These are phyloP conservation scores for Volvox carteri DNA, from an alignment of 163 green algal genomes.

Conservation along the genomic window DNA sequence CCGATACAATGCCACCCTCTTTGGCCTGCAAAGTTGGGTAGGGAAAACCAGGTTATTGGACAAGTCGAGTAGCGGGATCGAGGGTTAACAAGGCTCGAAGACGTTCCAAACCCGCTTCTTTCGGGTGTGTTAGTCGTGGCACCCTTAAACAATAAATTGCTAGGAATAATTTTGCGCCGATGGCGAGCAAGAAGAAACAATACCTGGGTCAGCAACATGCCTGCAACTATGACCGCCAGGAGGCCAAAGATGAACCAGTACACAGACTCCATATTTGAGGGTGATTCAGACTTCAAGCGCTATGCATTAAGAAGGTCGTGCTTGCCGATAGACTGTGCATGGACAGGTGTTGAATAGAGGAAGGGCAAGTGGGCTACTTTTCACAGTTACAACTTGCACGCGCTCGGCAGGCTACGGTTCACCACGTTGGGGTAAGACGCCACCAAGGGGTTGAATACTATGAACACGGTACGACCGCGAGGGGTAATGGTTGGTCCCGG, in stretches of 20 bases:
- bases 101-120: not conserved
- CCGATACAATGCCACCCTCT: slow-evolving; percentile 39
- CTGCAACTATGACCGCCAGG: slow-evolving; percentile 69
- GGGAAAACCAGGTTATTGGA: no score
- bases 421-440: no score
- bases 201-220: slow-evolving; percentile 73
- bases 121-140: not conserved
- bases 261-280: slow-evolving; percentile 62
- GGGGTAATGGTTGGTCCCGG: no score
- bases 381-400: no score
- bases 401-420: no score
- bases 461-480: no score
- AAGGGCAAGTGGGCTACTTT: no score
- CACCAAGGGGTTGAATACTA: no score
- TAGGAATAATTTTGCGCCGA: not conserved
- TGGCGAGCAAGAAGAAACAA: not conserved
- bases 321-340: no score
- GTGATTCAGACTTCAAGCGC: not conserved
- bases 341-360: no score
- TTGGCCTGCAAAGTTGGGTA: slow-evolving; percentile 20
- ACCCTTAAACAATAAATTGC: not conserved
- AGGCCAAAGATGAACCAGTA: slow-evolving; percentile 78
- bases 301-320: not conserved
- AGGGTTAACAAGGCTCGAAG: not conserved
- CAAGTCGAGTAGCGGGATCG: not conserved